phyloP scores from a whole-genome alignment of 305 asterid genomes.

The Solanum hybrid region DNA sequence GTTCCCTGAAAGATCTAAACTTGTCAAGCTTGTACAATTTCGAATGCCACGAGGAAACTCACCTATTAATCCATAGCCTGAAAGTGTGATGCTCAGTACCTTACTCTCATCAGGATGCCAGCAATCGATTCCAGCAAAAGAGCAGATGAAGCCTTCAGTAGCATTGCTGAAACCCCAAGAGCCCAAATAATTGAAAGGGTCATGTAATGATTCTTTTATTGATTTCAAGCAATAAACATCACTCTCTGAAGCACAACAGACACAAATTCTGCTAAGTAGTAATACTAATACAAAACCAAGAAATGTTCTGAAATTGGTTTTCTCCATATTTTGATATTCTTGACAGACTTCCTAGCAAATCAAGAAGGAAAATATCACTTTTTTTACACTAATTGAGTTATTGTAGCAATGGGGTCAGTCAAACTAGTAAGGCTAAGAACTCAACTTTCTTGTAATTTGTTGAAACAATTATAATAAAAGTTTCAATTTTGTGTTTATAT shows the following conservation, averaged over 20 bases:
- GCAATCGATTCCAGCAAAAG: background rate
- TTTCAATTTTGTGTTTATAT: background rate
- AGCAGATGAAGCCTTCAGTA: background rate
- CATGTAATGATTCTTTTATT: conserved; percentile 8
- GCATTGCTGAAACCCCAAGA: conserved; percentile 3
- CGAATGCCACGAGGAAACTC: background rate
- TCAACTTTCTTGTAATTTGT: background rate
- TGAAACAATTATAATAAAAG: background rate
- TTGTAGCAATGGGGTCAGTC: background rate
- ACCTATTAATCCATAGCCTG: background rate
- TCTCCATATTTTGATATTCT: background rate
- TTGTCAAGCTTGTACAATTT: background rate
- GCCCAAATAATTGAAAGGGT: background rate
- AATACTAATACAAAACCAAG: background rate
- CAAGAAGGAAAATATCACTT: background rate
- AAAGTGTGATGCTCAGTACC: background rate
- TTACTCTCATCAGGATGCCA: conserved; percentile 1
- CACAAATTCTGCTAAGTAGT: background rate
- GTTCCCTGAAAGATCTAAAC: background rate
- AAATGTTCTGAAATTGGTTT: background rate
- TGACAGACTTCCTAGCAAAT: background rate
- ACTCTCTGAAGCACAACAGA: background rate
- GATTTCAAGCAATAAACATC: conserved; percentile 18
- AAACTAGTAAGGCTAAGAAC: background rate
- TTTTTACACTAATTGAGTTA: background rate